Evolutionary conservation across 352 stramenopile species (phyloP), one percentile per base, ranked within the genome.

Genomic region (Phytophthora constricta): DNA sequence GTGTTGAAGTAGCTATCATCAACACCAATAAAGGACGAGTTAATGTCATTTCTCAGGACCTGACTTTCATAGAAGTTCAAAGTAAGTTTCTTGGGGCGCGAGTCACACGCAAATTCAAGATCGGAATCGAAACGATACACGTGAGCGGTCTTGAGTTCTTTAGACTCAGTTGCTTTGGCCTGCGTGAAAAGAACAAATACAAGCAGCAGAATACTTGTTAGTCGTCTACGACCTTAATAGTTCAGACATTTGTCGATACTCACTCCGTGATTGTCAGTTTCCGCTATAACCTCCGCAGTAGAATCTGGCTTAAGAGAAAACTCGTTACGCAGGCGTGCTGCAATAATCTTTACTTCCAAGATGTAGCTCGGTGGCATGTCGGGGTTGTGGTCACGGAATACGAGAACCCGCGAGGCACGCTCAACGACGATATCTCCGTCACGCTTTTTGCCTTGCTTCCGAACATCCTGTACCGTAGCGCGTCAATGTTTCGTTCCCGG

Each of bases 51-150:
- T 48, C 58, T 52, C 23, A 65, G 27, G 0, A 42, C 80, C 74
- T 43, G 74, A 39, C 80, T 87, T 61, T 93, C 81, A 50, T 82
- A 95, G 22, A 93, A 79, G 33, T 74, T 92, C 58, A 95, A 49
- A 1, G 76, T 76, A 1, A 95, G 74, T 48, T 86, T 88, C 60
- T 87, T 90, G 8, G 87, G 87, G 4, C 87, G 80, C 11, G 74
- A 72, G 19, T 89, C 73, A 33, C 72, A 89, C 4, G 82, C 77
- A 62, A 95, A 92, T 64, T 92, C 82, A 13, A 82, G 68, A 43
- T 95, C 87, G 0, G 86, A 84, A 51, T 95, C 84, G 31, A 95
- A 95, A 5, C 87, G 86, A 68, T 93, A 95, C 19, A 95, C 84
- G 47, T 93, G 84, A 4, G 85, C 78, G 25, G 81, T 95, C 39